Evolutionary conservation across 352 stramenopile genomes (phyloP).

Genomic region (Pythium aphanidermatum): DNA sequence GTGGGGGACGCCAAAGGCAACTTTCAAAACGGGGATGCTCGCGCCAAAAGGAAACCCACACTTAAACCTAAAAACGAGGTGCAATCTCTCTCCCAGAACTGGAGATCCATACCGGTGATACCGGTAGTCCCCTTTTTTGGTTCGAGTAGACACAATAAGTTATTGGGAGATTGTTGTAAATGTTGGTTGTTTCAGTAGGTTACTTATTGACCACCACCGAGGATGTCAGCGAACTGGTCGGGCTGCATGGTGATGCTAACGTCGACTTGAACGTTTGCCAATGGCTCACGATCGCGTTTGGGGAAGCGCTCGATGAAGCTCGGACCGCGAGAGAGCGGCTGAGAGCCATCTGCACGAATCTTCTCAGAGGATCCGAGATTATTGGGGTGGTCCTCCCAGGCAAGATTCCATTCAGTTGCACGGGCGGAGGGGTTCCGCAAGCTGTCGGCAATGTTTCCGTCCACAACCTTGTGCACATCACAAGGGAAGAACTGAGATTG

Average conservation of each 20-base stretch:
- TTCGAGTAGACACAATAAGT: slow-evolving; percentile 9
- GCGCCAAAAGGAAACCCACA: slow-evolving; percentile 1
- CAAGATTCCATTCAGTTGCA: slow-evolving; percentile 37
- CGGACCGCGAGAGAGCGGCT: slow-evolving; percentile 36
- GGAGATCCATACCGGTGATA: too few relatives aligned
- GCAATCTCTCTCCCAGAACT: too few relatives aligned
- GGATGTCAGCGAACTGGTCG: slow-evolving; percentile 39
- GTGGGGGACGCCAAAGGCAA: slow-evolving; percentile 18
- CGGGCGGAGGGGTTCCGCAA: slow-evolving; percentile 27
- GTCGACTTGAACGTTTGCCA: slow-evolving; percentile 5
- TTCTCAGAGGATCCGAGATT: slow-evolving; percentile 61
- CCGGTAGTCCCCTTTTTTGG: not conserved
- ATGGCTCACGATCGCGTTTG: slow-evolving; percentile 27
- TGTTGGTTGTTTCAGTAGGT: too few relatives aligned
- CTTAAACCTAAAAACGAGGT: slow-evolving; percentile 15
- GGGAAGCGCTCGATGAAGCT: slow-evolving; percentile 69
- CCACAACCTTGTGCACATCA: slow-evolving; percentile 66
- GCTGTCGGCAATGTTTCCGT: slow-evolving; percentile 54
- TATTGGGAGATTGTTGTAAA: too few relatives aligned
- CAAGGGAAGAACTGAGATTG: slow-evolving; percentile 79
- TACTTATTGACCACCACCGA: slow-evolving; percentile 31
- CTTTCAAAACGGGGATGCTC: slow-evolving; percentile 20
- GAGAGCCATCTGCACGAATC: slow-evolving; percentile 45
- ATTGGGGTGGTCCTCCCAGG: slow-evolving; percentile 52
- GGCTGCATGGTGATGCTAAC: slow-evolving; percentile 21